Percentiles rank a stretch among this genome's conserved stretches.
Evolutionary conservation across 192 early-diverging fungal genomes (phyloP).

Genomic region (Allomyces macrogynus): DNA sequence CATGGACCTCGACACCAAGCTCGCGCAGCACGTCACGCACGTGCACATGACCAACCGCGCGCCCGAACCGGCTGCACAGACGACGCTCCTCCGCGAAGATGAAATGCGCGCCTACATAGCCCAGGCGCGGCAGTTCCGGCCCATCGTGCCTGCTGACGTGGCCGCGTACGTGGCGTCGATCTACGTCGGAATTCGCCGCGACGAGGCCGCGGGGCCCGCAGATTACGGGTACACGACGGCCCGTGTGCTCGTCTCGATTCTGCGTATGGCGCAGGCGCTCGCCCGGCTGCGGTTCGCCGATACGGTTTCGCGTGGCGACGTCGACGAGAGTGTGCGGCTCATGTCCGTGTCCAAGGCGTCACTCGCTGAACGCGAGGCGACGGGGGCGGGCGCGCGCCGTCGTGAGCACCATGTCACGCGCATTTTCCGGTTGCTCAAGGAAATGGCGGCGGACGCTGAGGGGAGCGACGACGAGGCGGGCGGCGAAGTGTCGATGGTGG

Average conservation of each 20-base stretch:
- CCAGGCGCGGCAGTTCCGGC: conserved; percentile 46
- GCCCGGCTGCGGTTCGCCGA: conserved; percentile 56
- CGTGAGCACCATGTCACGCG: conserved; percentile 26
- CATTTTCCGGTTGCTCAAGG: conserved; percentile 61
- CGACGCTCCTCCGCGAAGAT: conserved; percentile 25
- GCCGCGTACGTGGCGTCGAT: conserved; percentile 73
- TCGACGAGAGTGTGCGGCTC: conserved; percentile 71
- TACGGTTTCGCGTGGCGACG: conserved; percentile 45
- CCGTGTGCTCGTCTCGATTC: conserved; percentile 67
- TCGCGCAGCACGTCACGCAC: conserved; percentile 80
- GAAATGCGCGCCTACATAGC: conserved; percentile 75
- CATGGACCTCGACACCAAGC: conserved; percentile 47
- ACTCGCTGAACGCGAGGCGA: conserved; percentile 35
- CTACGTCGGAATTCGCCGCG: conserved; percentile 51
- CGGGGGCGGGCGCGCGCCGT: conserved; percentile 14
- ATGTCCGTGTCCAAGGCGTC: conserved; percentile 82
- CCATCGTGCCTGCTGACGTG: conserved; percentile 49
- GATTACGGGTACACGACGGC: conserved; percentile 64
- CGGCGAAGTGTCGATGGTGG: conserved; percentile 35
- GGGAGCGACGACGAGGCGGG: conserved; percentile 23
- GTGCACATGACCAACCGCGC: conserved; percentile 63
- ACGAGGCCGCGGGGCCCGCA: conserved; percentile 8
- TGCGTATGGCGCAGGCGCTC: conserved; percentile 63
- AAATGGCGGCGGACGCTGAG: conserved; percentile 39
- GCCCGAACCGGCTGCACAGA: not conserved